Conservation (phyloP, 352 stramenopile genomes). For the Phytophthora meadii region DNA sequence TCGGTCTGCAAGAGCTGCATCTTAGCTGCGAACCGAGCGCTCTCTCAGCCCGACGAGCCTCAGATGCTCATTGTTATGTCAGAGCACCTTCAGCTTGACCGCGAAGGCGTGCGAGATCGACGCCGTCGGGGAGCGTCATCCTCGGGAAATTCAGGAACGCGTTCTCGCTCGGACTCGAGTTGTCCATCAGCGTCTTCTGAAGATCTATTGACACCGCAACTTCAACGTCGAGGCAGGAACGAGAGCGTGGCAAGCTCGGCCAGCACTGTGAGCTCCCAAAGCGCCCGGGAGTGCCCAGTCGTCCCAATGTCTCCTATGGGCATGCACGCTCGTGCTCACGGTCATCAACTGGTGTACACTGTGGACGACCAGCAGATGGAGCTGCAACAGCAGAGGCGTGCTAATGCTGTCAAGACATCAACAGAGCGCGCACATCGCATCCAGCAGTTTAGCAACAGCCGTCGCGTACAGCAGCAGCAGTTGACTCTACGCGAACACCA, state of each 20-base stretch:
- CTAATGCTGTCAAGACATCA: conserved; percentile 20
- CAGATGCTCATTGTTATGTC: conserved; percentile 29
- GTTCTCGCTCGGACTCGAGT: conserved; percentile 21
- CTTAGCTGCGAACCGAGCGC: conserved; percentile 24
- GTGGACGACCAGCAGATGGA: conserved; percentile 24
- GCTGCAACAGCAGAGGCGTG: conserved; percentile 14
- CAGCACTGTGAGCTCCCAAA: conserved; percentile 14
- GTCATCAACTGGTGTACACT: conserved; percentile 17
- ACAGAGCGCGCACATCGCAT: conserved; percentile 12
- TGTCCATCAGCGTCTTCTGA: conserved; percentile 24
- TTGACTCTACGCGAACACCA: conserved; percentile 19
- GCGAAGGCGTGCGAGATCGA: conserved; percentile 13
- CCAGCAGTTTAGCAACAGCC: conserved; percentile 3
- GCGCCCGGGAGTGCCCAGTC: conserved; percentile 5
- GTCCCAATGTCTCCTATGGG: conserved; percentile 10
- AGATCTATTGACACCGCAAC: conserved; percentile 3
- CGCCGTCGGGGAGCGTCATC: conserved; percentile 18
- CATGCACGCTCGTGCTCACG: conserved; percentile 4
- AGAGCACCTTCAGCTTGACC: conserved; percentile 21
- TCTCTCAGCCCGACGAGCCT: conserved; percentile 19
- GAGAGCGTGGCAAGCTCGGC: conserved; percentile 17
- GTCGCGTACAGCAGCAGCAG: conserved; percentile 15
- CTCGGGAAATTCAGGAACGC: conserved; percentile 8
- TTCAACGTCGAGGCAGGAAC: background rate
- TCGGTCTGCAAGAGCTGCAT: conserved; percentile 37